Conservation (phyloP, 2,329 filamentous ascomycete genomes). For the Ceratocystis harringtonii region DNA sequence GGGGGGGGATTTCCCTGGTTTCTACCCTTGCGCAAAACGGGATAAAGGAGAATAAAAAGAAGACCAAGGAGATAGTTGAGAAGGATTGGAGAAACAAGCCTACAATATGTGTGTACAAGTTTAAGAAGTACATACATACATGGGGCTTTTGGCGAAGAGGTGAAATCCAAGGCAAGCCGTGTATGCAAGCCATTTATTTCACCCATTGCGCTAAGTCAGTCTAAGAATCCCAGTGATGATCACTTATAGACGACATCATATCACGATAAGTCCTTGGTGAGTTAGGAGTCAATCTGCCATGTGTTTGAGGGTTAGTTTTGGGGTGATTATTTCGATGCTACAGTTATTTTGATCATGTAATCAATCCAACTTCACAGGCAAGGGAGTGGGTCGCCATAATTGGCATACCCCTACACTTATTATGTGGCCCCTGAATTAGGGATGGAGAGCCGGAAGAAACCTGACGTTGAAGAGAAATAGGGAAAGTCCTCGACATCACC, state of each 20-base stretch:
- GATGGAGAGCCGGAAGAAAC: conserved; percentile 10
- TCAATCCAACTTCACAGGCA: neutral
- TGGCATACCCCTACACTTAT: neutral
- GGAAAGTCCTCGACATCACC: neutral
- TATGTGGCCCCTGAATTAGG: conserved; percentile 9
- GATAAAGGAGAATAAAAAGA: conserved; percentile 4
- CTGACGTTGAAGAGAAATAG: neutral
- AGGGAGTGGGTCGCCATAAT: neutral
- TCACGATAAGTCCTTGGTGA: neutral
- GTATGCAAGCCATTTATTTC: no score
- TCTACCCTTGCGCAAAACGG: neutral
- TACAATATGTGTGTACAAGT: neutral
- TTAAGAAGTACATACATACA: neutral
- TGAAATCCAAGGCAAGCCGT: neutral
- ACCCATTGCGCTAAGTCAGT: no score
- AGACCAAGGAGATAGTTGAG: neutral
- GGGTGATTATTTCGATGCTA: neutral
- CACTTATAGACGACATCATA: neutral
- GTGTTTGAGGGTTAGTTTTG: neutral
- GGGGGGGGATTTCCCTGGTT: neutral
- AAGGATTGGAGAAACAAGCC: neutral
- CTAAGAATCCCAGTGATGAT: neutral
- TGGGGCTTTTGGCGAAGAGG: neutral
- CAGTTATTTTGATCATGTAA: neutral
- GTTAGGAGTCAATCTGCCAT: neutral